These are phyloP conservation scores for Arachis hypogaea DNA, from an alignment of 306 rosid genomes.

Conservation along the genomic window DNA sequence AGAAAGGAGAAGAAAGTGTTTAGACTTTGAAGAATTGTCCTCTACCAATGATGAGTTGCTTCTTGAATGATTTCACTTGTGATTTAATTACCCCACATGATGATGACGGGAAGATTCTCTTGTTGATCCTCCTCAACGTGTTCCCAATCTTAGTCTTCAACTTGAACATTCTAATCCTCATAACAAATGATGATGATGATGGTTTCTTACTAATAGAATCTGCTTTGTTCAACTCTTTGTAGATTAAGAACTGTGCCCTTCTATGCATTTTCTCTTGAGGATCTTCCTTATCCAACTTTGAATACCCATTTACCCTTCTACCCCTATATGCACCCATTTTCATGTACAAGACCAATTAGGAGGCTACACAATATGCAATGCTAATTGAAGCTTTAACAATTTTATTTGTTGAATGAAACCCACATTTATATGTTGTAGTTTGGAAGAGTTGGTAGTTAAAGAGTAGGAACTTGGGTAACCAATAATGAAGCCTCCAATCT, in stretches of 20 bases:
- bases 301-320: slow-evolving; percentile 48
- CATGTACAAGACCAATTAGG: not conserved
- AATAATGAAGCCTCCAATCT: slow-evolving; percentile 1
- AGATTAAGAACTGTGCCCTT: slow-evolving; percentile 71
- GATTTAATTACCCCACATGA: slow-evolving; percentile 38
- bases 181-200: slow-evolving; percentile 13
- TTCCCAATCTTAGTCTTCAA: slow-evolving; percentile 69
- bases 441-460: not conserved
- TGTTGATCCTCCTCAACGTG: slow-evolving; percentile 61
- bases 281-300: slow-evolving; percentile 75
- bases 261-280: slow-evolving; percentile 61
- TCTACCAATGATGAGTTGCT: slow-evolving; percentile 40
- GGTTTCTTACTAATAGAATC: slow-evolving; percentile 51
- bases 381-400: not conserved
- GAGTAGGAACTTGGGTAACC: slow-evolving; percentile 20
- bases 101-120: slow-evolving; percentile 39
- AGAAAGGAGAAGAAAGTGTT: slow-evolving; percentile 45
- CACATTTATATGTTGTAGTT: not conserved
- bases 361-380: slow-evolving; percentile 10
- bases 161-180: slow-evolving; percentile 63
- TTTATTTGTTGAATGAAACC: not conserved
- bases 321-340: slow-evolving; percentile 45
- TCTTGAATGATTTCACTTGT: slow-evolving; percentile 53
- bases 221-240: slow-evolving; percentile 58
- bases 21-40: slow-evolving; percentile 33